Conservation (phyloP, 257 asterid species). For the Prunella vulgaris region DNA sequence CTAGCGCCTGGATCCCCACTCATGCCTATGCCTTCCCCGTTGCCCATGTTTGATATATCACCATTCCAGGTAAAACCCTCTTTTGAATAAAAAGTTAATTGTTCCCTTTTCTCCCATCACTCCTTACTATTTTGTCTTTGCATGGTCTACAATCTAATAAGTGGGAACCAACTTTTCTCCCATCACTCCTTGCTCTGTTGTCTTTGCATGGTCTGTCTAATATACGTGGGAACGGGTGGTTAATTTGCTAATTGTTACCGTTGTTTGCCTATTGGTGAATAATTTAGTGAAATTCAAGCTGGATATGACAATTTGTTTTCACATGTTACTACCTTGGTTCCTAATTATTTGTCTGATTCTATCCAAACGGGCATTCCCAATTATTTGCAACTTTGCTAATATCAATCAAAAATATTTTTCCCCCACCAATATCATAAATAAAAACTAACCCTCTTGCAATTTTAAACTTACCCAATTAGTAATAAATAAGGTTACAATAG, state of each 20-base stretch:
- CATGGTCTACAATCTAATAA: background rate
- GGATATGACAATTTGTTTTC: background rate
- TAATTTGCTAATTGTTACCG: background rate
- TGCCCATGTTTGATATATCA: slow-evolving; percentile 86
- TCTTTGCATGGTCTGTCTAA: background rate
- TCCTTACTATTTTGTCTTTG: background rate
- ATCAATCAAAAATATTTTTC: too few species aligned
- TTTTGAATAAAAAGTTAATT: background rate
- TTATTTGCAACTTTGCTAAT: too few species aligned
- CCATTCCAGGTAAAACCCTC: slow-evolving; percentile 72
- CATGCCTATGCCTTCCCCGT: slow-evolving; percentile 70
- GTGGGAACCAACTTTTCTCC: background rate
- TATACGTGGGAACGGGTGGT: background rate
- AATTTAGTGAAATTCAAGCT: background rate
- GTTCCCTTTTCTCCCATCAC: background rate
- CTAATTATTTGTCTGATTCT: too few species aligned
- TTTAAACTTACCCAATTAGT: too few species aligned
- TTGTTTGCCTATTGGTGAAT: background rate
- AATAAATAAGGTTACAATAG: too few species aligned
- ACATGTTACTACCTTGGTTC: background rate
- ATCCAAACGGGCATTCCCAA: too few species aligned
- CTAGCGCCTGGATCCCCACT: slow-evolving; percentile 89
- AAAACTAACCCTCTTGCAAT: too few species aligned
- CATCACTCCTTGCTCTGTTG: background rate
- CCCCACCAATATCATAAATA: too few species aligned